phyloP scores from a whole-genome alignment of 352 stramenopile species.

The Globisporangium paroecandrum region DNA sequence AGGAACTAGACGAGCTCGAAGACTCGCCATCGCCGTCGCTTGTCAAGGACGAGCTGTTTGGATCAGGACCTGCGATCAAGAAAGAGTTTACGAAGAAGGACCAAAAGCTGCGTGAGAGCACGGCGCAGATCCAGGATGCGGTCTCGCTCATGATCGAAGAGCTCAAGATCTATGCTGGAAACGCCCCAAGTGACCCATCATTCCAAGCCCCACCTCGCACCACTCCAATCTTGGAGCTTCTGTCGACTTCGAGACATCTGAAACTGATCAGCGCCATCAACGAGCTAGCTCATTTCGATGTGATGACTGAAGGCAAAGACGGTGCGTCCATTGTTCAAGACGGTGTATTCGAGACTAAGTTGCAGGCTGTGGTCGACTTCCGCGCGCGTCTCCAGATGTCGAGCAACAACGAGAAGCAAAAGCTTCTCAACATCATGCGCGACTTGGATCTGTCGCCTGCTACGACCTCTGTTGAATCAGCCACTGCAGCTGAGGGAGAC shows the following conservation, averaged over 20 bases:
- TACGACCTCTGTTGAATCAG: not conserved
- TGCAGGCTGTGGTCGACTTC: conserved; percentile 73
- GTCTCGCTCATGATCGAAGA: conserved; percentile 67
- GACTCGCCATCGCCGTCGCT: conserved; percentile 18
- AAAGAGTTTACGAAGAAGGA: conserved; percentile 74
- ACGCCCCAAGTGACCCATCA: conserved; percentile 37
- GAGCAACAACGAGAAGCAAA: conserved; percentile 65
- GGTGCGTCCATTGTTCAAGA: conserved; percentile 18
- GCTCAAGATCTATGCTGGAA: conserved; percentile 58
- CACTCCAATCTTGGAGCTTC: conserved; percentile 55
- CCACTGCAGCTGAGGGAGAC: not conserved
- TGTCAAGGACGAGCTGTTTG: conserved; percentile 55
- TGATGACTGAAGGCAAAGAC: conserved; percentile 29
- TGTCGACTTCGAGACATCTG: conserved; percentile 69
- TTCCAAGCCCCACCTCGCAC: conserved; percentile 55
- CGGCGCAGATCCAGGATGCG: conserved; percentile 47
- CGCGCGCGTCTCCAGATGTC: conserved; percentile 72
- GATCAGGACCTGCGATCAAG: conserved; percentile 60
- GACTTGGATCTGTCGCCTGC: conserved; percentile 26
- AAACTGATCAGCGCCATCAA: conserved; percentile 74
- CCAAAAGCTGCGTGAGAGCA: conserved; percentile 60
- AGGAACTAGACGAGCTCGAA: conserved; percentile 26
- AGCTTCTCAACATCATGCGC: conserved; percentile 38
- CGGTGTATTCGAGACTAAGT: conserved; percentile 47
- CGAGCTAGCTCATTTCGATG: conserved; percentile 61